phyloP scores from a whole-genome alignment of 2,329 filamentous ascomycete species.

The Fusarium drepaniforme region DNA sequence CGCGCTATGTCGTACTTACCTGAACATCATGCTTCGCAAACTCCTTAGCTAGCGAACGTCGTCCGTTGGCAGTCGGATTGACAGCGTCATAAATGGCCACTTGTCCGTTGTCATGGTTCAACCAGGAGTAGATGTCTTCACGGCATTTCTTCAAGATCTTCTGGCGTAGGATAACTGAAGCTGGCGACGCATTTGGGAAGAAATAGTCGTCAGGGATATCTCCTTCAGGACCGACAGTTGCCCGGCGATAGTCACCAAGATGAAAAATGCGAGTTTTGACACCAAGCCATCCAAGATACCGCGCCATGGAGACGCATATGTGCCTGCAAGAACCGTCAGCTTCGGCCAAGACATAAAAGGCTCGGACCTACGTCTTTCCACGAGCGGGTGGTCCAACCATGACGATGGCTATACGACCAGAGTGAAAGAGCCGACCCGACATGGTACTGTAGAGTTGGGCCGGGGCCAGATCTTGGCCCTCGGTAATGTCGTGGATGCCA shows the following conservation, averaged over 20 bases:
- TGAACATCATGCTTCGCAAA: slow-evolving; percentile 98
- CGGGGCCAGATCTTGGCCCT: slow-evolving; percentile 86
- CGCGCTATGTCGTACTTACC: slow-evolving; percentile 57
- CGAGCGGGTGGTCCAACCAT: slow-evolving; percentile 95
- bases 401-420: slow-evolving; percentile 95
- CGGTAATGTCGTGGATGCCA: slow-evolving; percentile 92
- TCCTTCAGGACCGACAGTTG: slow-evolving; percentile 85
- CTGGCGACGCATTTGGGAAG: slow-evolving; percentile 92
- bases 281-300: slow-evolving; percentile 96
- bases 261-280: slow-evolving; percentile 99
- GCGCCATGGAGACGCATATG: slow-evolving; percentile 93
- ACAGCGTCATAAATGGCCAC: slow-evolving; percentile 99
- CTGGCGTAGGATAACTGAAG: slow-evolving; percentile 92
- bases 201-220: slow-evolving; percentile 98
- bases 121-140: slow-evolving; percentile 95
- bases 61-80: slow-evolving; percentile 86
- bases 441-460: slow-evolving; percentile 99
- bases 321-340: slow-evolving; percentile 67
- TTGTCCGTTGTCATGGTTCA: slow-evolving; percentile 97
- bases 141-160: slow-evolving; percentile 98
- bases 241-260: slow-evolving; percentile 93
- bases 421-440: slow-evolving; percentile 96
- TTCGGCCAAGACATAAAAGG: not conserved
- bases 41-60: slow-evolving; percentile 89
- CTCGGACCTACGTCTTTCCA: slow-evolving; percentile 84